Evolutionary conservation across 2,329 filamentous ascomycete genomes (phyloP), one percentile per base, ranked within the genome.

Genomic region (Aureobasidium sp.): DNA sequence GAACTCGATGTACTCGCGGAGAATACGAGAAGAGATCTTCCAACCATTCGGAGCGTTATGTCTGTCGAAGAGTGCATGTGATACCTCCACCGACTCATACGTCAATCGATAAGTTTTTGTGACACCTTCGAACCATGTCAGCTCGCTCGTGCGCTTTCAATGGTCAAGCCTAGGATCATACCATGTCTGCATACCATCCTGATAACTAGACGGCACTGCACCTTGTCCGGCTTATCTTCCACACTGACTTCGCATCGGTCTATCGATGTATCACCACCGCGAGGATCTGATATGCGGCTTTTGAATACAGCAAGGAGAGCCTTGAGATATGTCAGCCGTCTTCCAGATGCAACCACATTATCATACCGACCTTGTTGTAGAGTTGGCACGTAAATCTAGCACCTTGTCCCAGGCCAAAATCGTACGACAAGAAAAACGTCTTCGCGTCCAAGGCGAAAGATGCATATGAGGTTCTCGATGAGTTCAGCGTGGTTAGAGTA

Each of bases 401-500:
- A 15, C 53, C 61, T 23, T 52, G 27, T 17, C 62, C 62, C 12
- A 57, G 53, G 50, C 78, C 75, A 68, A 85, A 93, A 58, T 83
- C 81, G 74, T 91, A 93, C 39, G 82, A 82, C 7, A 86, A 83
- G 75, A 91, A 91, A 77, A 92, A 92, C 42, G 83, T 81, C 66
- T 78, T 82, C 44, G 83, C 81, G 47, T 87, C 79, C 59, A 92
- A 84, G 8, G 82, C 82, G 68, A 91, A 87, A 63, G 87, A 87
- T 29, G 87, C 86, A 72, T 92, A 92, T 20, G 88, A 88, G 4
- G 89, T 90, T 70, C 90, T 90, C 62, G 89, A 90, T n/a, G 84
- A 83, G 72, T 93, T 93, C 66, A 93, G 78, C 15, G 89, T 85
- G 15, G 88, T 90, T 61, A 93, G 79, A 5, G 87, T 80, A 66